phyloP scores from a whole-genome alignment of 139 green algal species.

The Zygnema circumcarinatum region DNA sequence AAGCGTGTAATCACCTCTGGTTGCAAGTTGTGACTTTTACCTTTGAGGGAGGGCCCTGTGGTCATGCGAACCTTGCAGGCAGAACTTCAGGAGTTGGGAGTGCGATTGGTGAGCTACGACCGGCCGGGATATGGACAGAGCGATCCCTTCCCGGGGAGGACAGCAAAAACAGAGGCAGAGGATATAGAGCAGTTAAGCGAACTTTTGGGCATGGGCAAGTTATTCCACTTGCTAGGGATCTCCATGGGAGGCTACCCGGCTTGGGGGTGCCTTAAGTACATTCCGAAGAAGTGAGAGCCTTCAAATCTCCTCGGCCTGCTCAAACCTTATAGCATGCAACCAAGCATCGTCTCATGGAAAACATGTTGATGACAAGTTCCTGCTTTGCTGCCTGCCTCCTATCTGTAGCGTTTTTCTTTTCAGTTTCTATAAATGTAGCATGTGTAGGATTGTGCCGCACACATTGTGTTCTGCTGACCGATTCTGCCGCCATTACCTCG shows the following conservation, averaged over 20 bases:
- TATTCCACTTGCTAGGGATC: slow-evolving; percentile 37
- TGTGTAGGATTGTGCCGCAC: too few species aligned
- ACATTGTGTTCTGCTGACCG: too few species aligned
- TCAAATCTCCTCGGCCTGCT: too few species aligned
- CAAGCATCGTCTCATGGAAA: neutral
- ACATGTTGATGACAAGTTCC: neutral
- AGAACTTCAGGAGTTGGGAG: slow-evolving; percentile 16
- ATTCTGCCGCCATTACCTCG: too few species aligned
- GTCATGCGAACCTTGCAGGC: too few species aligned
- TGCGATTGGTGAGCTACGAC: slow-evolving; percentile 51
- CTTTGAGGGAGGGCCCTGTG: too few species aligned
- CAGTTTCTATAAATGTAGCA: too few species aligned
- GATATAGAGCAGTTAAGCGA: slow-evolving; percentile 40
- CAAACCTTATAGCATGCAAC: too few species aligned
- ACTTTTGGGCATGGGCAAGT: slow-evolving; percentile 4
- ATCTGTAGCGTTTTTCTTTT: too few species aligned
- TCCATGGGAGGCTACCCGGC: slow-evolving; percentile 34
- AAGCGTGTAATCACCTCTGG: too few species aligned
- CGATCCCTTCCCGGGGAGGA: slow-evolving; percentile 32
- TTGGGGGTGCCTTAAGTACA: slow-evolving; percentile 27
- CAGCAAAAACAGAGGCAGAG: slow-evolving; percentile 23
- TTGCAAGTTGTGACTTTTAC: too few species aligned
- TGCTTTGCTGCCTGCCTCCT: neutral
- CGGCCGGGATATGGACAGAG: slow-evolving; percentile 52
- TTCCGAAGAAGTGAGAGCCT: slow-evolving; percentile 33